Evolutionary conservation across 1,284 basidiomycete species (phyloP).

Genomic region (Ustilago loliicola): DNA sequence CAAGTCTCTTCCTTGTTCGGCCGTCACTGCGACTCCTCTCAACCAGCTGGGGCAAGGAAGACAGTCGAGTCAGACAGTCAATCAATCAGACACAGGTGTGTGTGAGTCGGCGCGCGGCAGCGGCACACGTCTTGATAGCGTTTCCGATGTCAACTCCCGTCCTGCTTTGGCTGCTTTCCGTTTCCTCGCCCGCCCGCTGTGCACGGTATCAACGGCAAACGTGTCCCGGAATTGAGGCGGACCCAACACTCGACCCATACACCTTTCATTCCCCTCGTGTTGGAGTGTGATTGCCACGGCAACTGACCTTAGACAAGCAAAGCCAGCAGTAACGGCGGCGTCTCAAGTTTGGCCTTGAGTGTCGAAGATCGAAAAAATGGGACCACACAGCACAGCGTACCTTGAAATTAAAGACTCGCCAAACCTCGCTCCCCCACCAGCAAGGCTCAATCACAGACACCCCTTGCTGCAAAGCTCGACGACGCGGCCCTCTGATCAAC

Average conservation of each 20-base stretch:
- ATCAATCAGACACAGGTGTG: not conserved
- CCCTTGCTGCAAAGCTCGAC: not conserved
- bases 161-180: not conserved
- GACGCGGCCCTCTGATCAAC: not conserved
- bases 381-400: not conserved
- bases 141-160: not conserved
- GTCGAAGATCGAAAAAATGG: too few relatives aligned
- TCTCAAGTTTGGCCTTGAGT: not conserved
- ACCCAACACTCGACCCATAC: too few relatives aligned
- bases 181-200: not conserved
- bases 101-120: too few relatives aligned
- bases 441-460: not conserved
- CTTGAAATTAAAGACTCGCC: not conserved
- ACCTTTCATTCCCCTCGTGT: not conserved
- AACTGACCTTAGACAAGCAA: not conserved
- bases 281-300: not conserved
- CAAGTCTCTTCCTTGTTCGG: not conserved
- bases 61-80: not conserved
- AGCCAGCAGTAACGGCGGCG: not conserved
- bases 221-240: too few relatives aligned
- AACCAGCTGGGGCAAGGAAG: not conserved
- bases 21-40: not conserved
- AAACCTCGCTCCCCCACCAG: not conserved
- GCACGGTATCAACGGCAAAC: not conserved
- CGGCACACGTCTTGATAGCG: not conserved